A percentile compares a stretch with the other conserved stretches of the same genome.
Evolutionary conservation across 1,284 basidiomycete species (phyloP).

Genomic region (Apiotrichum brassicae): DNA sequence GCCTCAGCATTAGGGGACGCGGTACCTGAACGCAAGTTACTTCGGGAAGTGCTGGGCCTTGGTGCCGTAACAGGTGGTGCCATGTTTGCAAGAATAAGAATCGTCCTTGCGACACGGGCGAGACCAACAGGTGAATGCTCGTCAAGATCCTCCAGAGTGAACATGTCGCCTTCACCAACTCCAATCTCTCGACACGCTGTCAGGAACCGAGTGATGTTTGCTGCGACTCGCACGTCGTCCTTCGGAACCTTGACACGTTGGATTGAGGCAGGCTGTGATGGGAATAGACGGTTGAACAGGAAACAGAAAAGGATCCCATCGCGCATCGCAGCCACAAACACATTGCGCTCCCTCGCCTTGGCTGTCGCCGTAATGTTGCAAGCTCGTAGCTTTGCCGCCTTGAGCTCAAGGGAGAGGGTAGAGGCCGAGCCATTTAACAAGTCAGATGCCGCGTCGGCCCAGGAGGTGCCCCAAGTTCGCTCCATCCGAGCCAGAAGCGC

Average conservation of each 20-base stretch:
- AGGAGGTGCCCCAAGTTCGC: conserved; percentile 62
- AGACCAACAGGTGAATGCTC: conserved; percentile 27
- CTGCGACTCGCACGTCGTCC: conserved; percentile 26
- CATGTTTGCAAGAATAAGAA: conserved; percentile 60
- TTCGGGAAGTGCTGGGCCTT: not conserved
- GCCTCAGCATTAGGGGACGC: conserved; percentile 5
- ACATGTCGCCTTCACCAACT: conserved; percentile 26
- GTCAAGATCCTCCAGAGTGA: conserved; percentile 28
- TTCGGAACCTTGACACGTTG: conserved; percentile 36
- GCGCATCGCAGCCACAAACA: conserved; percentile 65
- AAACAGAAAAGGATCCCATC: conserved; percentile 83
- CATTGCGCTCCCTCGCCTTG: conserved; percentile 63
- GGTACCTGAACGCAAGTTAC: not conserved
- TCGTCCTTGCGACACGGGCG: conserved; percentile 46
- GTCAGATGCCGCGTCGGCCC: conserved; percentile 28
- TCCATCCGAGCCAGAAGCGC: conserved; percentile 59
- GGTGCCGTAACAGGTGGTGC: conserved; percentile 27
- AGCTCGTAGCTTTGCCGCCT: conserved; percentile 46
- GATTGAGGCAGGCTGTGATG: conserved; percentile 30
- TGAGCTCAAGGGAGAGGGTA: conserved; percentile 18
- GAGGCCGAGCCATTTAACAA: conserved; percentile 15
- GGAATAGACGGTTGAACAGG: conserved; percentile 37
- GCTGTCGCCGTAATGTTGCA: conserved; percentile 52
- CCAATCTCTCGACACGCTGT: conserved; percentile 33
- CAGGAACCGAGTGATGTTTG: conserved; percentile 36